Conservation (phyloP, 345 rosid genomes). For the Lagerstroemia speciosa region DNA sequence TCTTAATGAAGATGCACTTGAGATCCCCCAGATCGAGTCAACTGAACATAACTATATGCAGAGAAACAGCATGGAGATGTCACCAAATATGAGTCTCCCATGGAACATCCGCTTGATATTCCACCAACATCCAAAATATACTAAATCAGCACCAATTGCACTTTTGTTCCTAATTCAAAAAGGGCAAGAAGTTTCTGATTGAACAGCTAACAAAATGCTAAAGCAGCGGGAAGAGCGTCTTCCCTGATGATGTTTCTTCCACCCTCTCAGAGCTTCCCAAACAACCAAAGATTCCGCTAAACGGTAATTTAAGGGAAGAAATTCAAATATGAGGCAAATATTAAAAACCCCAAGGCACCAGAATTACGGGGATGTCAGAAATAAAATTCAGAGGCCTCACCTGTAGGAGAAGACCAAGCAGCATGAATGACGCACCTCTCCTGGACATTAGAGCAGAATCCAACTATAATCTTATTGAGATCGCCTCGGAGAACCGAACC, state of each 20-base stretch:
- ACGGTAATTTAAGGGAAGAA: neutral
- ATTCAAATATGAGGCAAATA: neutral
- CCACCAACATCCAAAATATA: neutral
- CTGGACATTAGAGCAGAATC: conserved; percentile 89
- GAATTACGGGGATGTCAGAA: neutral
- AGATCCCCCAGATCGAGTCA: neutral
- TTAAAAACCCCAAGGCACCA: conserved; percentile 2
- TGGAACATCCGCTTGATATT: neutral
- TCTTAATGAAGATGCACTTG: neutral
- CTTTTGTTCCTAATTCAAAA: neutral
- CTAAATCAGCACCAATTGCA: neutral
- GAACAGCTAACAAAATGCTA: conserved; percentile 1
- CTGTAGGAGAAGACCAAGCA: conserved; percentile 96
- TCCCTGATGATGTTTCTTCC: neutral
- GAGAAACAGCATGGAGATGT: neutral
- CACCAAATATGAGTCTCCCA: neutral
- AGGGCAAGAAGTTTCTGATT: neutral
- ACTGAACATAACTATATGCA: neutral
- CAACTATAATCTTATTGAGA: conserved; percentile 87
- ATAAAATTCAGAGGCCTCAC: conserved; percentile 19
- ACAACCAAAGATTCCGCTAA: neutral
- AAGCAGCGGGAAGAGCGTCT: neutral
- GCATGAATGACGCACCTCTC: conserved; percentile 93
- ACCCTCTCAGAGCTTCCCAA: neutral
- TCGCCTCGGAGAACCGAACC: conserved; percentile 93